Evolutionary conservation across 805 yeast species (phyloP).

Genomic region (Jamesozyma piceae): DNA sequence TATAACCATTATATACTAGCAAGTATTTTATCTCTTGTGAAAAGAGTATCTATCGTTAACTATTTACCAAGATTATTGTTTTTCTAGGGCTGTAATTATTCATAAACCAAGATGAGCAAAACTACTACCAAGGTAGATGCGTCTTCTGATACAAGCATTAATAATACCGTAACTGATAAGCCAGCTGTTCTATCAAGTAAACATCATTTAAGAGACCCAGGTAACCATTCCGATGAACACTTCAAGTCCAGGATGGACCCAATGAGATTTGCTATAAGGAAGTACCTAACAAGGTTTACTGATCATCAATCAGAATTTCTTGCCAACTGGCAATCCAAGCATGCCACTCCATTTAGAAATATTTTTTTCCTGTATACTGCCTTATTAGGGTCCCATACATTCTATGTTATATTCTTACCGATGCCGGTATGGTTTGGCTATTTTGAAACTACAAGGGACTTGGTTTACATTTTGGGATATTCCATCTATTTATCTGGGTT

Average conservation of each 20-base stretch:
- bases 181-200: background rate
- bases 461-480: conserved; percentile 53
- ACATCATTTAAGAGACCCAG: conserved; percentile 47
- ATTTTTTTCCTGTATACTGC: conserved; percentile 82
- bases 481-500: conserved; percentile 61
- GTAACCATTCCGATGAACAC: conserved; percentile 57
- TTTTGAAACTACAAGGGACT: conserved; percentile 49
- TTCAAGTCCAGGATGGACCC: conserved; percentile 53
- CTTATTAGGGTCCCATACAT: conserved; percentile 84
- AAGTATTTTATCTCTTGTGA: no score
- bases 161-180: background rate
- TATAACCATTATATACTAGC: no score
- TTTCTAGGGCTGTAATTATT: background rate
- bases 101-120: background rate
- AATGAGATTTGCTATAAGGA: conserved; percentile 45
- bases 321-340: conserved; percentile 42
- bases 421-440: conserved; percentile 78
- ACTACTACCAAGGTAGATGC: background rate
- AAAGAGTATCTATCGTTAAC: background rate
- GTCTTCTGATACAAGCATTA: background rate
- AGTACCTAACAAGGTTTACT: conserved; percentile 45
- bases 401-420: conserved; percentile 84
- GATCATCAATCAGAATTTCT: conserved; percentile 58
- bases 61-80: background rate
- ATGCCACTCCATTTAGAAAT: conserved; percentile 50